Evolutionary conservation across 2,329 filamentous ascomycete genomes (phyloP).

Genomic region (Emergomyces africanus): DNA sequence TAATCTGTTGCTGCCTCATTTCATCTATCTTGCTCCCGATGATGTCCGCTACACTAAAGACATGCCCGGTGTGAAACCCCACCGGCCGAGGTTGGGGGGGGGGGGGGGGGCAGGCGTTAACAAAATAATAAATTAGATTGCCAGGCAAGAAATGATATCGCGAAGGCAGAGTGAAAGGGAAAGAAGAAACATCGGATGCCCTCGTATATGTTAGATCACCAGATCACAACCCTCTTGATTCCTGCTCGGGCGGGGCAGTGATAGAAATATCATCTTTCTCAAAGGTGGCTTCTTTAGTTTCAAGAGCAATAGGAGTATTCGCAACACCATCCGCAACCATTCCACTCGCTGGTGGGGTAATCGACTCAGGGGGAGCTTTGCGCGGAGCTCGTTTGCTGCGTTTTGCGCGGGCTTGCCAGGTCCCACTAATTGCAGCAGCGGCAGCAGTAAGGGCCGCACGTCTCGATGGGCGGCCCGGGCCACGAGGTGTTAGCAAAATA

Average conservation of each 20-base stretch:
- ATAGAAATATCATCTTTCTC: not conserved
- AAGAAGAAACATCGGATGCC: no score
- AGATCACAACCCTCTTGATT: not conserved
- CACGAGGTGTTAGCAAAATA: not conserved
- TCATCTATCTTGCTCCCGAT: not conserved
- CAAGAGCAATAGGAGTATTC: not conserved
- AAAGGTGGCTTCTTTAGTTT: not conserved
- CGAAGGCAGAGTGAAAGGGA: no score
- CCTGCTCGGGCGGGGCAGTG: not conserved
- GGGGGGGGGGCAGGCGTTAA: not conserved
- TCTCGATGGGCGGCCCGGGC: not conserved
- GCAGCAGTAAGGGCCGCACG: not conserved
- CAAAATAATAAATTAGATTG: not conserved
- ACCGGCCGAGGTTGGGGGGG: no score
- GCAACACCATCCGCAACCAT: not conserved
- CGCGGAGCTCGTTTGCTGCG: not conserved
- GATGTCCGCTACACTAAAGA: no score
- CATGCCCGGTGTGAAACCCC: no score
- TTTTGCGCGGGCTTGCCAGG: not conserved
- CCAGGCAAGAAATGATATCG: not conserved
- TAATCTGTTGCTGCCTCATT: not conserved
- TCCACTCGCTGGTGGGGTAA: not conserved
- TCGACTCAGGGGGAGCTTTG: not conserved
- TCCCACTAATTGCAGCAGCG: not conserved
- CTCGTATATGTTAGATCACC: no score